Evolutionary conservation across 2,329 filamentous ascomycete species (phyloP).

Genomic region (Aspergillus cejpii): DNA sequence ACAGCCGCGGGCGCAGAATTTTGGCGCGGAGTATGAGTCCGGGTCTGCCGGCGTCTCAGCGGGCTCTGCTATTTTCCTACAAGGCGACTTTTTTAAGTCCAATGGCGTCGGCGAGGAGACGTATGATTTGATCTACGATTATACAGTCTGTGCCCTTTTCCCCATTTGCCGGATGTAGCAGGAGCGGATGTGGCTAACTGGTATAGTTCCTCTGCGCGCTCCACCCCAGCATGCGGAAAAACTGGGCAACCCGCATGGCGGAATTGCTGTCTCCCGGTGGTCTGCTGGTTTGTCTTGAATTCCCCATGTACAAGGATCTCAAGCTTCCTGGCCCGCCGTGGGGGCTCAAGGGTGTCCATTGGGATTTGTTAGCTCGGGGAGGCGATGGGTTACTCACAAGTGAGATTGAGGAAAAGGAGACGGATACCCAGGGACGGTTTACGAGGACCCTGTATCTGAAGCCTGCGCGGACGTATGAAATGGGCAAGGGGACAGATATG

Average conservation of each 20-base stretch:
- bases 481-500: conserved; percentile 6
- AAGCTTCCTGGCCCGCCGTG: conserved; percentile 36
- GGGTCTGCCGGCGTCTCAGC: neutral
- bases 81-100: conserved; percentile 45
- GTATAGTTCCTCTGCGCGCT: conserved; percentile 57
- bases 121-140: conserved; percentile 20
- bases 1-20: conserved; percentile 16
- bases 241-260: conserved; percentile 50
- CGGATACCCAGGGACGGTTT: neutral
- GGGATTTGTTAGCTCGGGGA: neutral
- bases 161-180: neutral
- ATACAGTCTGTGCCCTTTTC: conserved; percentile 47
- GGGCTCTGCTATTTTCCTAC: conserved; percentile 52
- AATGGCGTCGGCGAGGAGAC: conserved; percentile 6
- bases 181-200: neutral
- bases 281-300: conserved; percentile 49
- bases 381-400: neutral
- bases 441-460: neutral
- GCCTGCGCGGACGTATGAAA: neutral
- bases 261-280: conserved; percentile 47
- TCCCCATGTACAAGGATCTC: conserved; percentile 37
- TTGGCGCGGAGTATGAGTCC: conserved; percentile 5
- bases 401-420: neutral
- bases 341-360: conserved; percentile 27
- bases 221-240: conserved; percentile 46